phyloP scores from a whole-genome alignment of 768 basidiomycete species.

The Phaeotremella skinneri region DNA sequence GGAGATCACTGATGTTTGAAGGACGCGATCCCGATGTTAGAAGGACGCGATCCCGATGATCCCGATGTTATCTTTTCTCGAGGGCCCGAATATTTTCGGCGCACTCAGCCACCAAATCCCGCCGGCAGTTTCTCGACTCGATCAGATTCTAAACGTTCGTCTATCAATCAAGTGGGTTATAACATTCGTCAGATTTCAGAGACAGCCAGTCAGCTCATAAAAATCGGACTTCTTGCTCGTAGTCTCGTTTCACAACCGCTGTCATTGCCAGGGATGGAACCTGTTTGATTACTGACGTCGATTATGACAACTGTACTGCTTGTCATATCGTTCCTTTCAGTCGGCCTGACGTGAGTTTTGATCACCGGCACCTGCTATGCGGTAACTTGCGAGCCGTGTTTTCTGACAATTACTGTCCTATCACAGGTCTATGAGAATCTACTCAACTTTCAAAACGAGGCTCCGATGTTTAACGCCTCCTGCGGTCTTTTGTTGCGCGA shows the following conservation, averaged over 20 bases:
- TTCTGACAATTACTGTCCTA: background rate
- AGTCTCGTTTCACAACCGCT: background rate
- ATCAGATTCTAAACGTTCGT: constrained; percentile 7
- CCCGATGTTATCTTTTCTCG: constrained; percentile 6
- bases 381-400: too few species aligned
- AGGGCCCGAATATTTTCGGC: constrained; percentile 6
- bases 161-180: background rate
- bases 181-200: background rate
- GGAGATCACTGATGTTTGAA: too few species aligned
- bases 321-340: background rate
- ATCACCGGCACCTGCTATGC: too few species aligned
- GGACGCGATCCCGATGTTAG: too few species aligned
- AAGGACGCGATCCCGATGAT: too few species aligned
- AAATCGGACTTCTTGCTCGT: background rate
- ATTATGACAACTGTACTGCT: background rate
- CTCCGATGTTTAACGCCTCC: constrained; percentile 1
- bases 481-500: constrained; percentile 8
- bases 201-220: background rate
- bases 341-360: constrained; percentile 3
- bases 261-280: background rate
- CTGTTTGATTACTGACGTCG: background rate
- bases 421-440: constrained; percentile 9
- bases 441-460: background rate
- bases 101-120: constrained; percentile 2
- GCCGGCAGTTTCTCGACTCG: constrained; percentile 7